Evolutionary conservation across 2,329 filamentous ascomycete genomes (phyloP), one percentile per base, ranked within the genome.

Genomic region (Rosellinia necatrix): DNA sequence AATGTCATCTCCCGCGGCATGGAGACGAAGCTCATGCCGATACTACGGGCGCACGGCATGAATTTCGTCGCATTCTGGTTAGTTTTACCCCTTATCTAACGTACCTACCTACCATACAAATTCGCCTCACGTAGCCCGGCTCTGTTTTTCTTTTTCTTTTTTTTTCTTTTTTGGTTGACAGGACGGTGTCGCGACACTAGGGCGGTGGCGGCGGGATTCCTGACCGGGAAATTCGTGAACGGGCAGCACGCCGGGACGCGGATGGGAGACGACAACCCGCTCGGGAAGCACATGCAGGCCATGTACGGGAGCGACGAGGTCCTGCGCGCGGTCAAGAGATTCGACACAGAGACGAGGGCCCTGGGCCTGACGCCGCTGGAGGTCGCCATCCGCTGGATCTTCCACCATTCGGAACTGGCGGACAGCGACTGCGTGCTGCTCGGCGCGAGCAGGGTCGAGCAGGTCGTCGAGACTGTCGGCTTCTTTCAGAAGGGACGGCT

Each of bases 21-120:
- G 48, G 75, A 78, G 49, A 65, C 62, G 2, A 59, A 63, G 10
- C 62, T 77, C 3, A 64, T 74, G 10, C 75, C 74, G 0, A 55
- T 73, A 0, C 64, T 76, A 5, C 70, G 70, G 12, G 61, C 68
- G 5, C 66, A 74, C 53, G 56, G 49, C 3, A 55, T 67, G 3
- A 41, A 40, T 4, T 67, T 66, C 49, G 50, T 54, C 15, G 58
- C 58, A 24, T 68, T 63, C 42, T 49, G 49, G 49, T 62, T 12
- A 48, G 54, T 58, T 12, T 13, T 19, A 4, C 6, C 40, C 29
- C 5, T 4, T 27, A 21, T 40, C 17, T 19, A 12, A 37, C n/a
- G 21, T 22, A 10, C 17, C 4, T 3, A 5, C 12, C 10, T 3
- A 32, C 24, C 6, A 22, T 19, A 27, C 4, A 24, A n/a, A 2